These are phyloP conservation scores for Limonium bicolor DNA, from an alignment of 148 eudicot species.

Conservation along the genomic window DNA sequence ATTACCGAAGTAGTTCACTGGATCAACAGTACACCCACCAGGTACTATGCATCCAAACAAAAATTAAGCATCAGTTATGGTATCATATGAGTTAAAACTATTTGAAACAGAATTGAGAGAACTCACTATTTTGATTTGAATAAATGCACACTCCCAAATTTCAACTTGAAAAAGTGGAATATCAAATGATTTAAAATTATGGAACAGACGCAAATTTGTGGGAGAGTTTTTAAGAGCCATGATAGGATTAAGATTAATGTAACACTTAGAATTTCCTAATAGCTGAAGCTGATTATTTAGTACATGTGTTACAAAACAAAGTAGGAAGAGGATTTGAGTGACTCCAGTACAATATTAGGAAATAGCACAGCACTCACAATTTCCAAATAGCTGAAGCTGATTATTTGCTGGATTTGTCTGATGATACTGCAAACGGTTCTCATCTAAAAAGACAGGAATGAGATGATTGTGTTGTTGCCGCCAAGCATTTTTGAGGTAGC, in stretches of 20 bases:
- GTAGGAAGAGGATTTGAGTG: no score
- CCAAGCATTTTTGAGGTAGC: slow-evolving; percentile 78
- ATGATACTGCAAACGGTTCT: slow-evolving; percentile 41
- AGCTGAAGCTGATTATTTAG: slow-evolving; percentile 65
- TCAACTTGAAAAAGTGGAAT: no score
- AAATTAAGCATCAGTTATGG: no score
- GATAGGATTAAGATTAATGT: slow-evolving; percentile 9
- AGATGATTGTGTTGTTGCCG: slow-evolving; percentile 39
- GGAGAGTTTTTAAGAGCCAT: no score
- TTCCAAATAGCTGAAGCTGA: slow-evolving; percentile 74
- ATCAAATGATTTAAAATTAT: no score
- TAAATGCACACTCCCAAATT: no score
- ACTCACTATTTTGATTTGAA: no score
- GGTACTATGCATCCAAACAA: slow-evolving; percentile 51
- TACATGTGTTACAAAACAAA: no score
- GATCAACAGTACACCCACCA: slow-evolving; percentile 39
- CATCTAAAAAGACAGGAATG: slow-evolving; percentile 53
- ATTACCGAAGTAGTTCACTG: slow-evolving; percentile 60
- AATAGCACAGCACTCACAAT: slow-evolving; percentile 40
- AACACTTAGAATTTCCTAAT: slow-evolving; percentile 48
- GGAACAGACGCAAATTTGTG: no score
- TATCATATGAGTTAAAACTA: no score
- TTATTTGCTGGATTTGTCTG: slow-evolving; percentile 39
- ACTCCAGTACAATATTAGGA: no score
- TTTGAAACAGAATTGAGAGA: no score